Conservation (phyloP, 116 monocot species). For the Cymodocea nodosa region DNA sequence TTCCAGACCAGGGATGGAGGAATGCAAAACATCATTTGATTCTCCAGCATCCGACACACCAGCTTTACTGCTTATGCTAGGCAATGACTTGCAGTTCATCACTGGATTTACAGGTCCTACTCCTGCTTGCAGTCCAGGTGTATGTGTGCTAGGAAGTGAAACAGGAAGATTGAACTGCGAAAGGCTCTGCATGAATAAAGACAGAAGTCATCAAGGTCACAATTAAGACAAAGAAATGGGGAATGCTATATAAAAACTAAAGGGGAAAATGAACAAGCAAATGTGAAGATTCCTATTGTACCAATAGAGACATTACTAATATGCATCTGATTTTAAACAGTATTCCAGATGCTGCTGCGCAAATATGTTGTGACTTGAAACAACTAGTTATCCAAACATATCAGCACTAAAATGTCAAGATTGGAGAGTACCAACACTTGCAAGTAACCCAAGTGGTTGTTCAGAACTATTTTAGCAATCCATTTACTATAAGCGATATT, state of each 20-base stretch:
- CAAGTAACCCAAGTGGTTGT: too few species aligned
- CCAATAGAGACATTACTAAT: too few species aligned
- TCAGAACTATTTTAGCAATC: too few species aligned
- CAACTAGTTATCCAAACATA: too few species aligned
- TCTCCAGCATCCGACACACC: constrained; percentile 25
- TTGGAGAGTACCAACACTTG: too few species aligned
- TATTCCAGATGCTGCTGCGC: too few species aligned
- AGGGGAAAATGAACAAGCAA: background rate
- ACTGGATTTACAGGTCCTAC: constrained; percentile 20
- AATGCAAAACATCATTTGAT: constrained; percentile 17
- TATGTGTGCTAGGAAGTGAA: constrained; percentile 42
- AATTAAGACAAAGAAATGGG: background rate
- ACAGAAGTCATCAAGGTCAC: background rate
- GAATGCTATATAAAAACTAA: background rate
- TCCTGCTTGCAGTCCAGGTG: constrained; percentile 32
- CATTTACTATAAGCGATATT: too few species aligned
- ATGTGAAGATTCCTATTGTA: too few species aligned
- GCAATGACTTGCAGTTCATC: constrained; percentile 19
- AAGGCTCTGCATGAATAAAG: constrained; percentile 51
- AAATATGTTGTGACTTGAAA: too few species aligned
- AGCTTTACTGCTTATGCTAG: constrained; percentile 50
- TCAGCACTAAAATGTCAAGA: too few species aligned
- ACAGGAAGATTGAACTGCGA: constrained; percentile 97
- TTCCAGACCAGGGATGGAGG: constrained; percentile 35
- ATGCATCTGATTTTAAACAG: too few species aligned